These are phyloP conservation scores for Starmerella stigmatis DNA, from an alignment of 805 yeast species.

Conservation along the genomic window DNA sequence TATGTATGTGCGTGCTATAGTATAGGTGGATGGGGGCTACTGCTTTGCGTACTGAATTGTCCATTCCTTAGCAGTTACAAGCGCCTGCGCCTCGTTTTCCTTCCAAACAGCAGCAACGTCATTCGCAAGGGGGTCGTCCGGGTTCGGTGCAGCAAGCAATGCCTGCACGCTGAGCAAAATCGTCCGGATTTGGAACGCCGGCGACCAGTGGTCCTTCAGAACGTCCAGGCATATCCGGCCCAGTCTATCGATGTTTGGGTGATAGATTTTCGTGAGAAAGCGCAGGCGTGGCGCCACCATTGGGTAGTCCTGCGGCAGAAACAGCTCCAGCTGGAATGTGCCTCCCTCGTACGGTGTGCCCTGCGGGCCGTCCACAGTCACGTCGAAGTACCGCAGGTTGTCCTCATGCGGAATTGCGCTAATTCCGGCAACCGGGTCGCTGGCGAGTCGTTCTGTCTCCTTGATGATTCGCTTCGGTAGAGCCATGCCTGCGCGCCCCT, in stretches of 20 bases:
- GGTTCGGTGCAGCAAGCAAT: constrained; percentile 87
- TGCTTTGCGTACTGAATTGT: constrained; percentile 51
- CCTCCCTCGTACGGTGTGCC: constrained; percentile 84
- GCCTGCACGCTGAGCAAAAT: constrained; percentile 87
- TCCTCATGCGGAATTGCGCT: constrained; percentile 89
- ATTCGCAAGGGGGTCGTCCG: constrained; percentile 95
- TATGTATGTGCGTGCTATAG: no score
- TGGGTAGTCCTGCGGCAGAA: constrained; percentile 92
- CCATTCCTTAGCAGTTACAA: constrained; percentile 70
- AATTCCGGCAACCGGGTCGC: constrained; percentile 96
- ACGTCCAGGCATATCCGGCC: constrained; percentile 96
- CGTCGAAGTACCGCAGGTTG: constrained; percentile 85
- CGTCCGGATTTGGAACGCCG: constrained; percentile 92
- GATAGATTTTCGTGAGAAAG: constrained; percentile 86
- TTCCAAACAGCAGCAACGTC: constrained; percentile 98
- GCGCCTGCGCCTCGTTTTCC: constrained; percentile 68
- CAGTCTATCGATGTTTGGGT: constrained; percentile 89
- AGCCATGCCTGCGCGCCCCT: constrained; percentile 14
- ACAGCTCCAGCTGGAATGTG: constrained; percentile 69
- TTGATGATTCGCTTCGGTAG: constrained; percentile 89
- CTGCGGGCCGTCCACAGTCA: constrained; percentile 81
- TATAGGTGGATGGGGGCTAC: no score
- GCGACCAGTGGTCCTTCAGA: constrained; percentile 91
- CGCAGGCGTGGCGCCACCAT: constrained; percentile 97
- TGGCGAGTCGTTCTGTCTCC: constrained; percentile 85